Base-by-base conservation (phyloP, 345 rosid species). In the Eucalyptus cloeziana region DNA sequence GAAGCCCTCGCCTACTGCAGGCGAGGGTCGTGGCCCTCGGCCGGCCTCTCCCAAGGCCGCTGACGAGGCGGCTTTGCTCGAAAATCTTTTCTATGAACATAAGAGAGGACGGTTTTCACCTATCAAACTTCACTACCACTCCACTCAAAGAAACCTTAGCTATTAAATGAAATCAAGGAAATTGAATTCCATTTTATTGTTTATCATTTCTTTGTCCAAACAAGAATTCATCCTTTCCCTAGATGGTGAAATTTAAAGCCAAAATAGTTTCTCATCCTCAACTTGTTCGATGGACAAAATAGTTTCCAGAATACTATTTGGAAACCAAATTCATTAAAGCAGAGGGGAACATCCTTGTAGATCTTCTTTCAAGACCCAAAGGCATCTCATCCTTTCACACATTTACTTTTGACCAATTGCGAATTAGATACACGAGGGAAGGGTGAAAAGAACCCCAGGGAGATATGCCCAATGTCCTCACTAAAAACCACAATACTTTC, bases 91-190 rank as follows among this genome's bases (percentile, higher is more conserved):
- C 0, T 24, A 5, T 58, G 64, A 58, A 58, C n/a, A 58, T 58
- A 58, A 25, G n/a, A 58, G 64, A 10, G 13, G 64, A 24, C 6
- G 2, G 13, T 58, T 24, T 58, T 58, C 30, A 24, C 30, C 13
- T 1, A 0, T 5, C 1, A 0, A 58, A 58, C 30, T 24, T 58
- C 64, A 24, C 64, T 58, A 24, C 30, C 64, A 24, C 27, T 24
- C 6, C 27, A 58, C 9, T 58, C n/a, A 24, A 24, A 58, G n/a
- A 11, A 58, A 58, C 30, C 64, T 58, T 58, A 24, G 1, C 33
- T 16, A 4, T 62, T 31, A 62, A 13, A 62, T 62, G 33, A 30
- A 30, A 62, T 24, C 13, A 30, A 62, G 64, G 30, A 62, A 62
- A 27, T 62, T 7, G 8, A 62, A 62, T 30, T 62, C 17, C 71